These are phyloP conservation scores for Sarocladium oryzae DNA, from an alignment of 2,329 filamentous ascomycete genomes.

Conservation along the genomic window DNA sequence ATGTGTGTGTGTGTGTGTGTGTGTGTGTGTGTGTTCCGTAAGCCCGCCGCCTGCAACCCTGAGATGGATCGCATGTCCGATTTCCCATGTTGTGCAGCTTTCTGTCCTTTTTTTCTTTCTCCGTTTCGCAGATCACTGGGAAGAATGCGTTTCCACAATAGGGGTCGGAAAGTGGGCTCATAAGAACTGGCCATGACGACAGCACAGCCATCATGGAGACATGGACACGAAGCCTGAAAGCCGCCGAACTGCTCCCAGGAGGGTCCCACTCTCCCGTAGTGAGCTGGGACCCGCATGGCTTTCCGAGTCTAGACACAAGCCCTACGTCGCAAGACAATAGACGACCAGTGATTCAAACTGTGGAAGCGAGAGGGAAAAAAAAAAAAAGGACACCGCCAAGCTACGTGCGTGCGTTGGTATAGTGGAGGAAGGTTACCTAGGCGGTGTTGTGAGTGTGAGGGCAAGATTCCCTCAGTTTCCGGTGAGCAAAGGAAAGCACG, in stretches of 20 bases:
- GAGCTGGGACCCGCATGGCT: neutral
- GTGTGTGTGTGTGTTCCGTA: too few relatives aligned
- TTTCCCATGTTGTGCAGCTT: neutral
- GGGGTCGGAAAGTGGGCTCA: slow-evolving; percentile 1
- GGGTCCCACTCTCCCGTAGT: neutral
- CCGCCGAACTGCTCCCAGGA: neutral
- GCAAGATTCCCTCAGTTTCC: too few relatives aligned
- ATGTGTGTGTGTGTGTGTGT: neutral
- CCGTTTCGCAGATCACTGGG: neutral
- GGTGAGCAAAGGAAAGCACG: too few relatives aligned
- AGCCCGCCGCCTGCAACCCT: neutral
- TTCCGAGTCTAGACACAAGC: neutral
- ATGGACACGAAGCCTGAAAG: neutral
- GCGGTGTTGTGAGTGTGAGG: too few relatives aligned
- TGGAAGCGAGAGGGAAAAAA: too few relatives aligned
- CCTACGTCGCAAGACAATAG: too few relatives aligned
- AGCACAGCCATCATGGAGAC: neutral
- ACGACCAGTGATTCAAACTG: too few relatives aligned
- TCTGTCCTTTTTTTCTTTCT: neutral
- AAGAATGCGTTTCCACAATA: neutral
- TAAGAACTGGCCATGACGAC: slow-evolving; percentile 4
- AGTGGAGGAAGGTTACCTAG: too few relatives aligned
- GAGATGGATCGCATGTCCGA: neutral
- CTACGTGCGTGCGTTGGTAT: too few relatives aligned
- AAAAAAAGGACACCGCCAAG: too few relatives aligned